These are phyloP conservation scores for Rhodosporidiobolus sp. DNA, from an alignment of 768 basidiomycete species.

Conservation along the genomic window DNA sequence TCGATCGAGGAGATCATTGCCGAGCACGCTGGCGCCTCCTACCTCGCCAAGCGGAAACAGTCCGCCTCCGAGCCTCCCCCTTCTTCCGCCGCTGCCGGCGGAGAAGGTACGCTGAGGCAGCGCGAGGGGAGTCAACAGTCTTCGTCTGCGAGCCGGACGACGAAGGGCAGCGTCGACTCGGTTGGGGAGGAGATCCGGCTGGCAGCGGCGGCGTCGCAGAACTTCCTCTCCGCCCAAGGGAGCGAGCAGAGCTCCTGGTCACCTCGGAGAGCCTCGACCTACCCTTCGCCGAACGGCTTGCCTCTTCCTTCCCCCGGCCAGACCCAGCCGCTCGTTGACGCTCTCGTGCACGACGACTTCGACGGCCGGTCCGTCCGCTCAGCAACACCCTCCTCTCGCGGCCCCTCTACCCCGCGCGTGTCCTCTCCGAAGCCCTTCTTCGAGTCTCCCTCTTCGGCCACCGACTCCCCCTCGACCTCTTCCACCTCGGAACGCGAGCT, in stretches of 20 bases:
- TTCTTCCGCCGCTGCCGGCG: not conserved
- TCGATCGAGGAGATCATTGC: slow-evolving; percentile 38
- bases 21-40: slow-evolving; percentile 15
- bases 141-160: not conserved
- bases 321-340: not conserved
- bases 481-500: slow-evolving; percentile 20
- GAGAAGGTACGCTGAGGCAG: not conserved
- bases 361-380: slow-evolving; percentile 8
- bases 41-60: too few species aligned
- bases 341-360: not conserved
- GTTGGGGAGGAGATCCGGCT: not conserved
- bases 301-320: too few species aligned
- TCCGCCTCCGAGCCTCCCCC: not conserved
- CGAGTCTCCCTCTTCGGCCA: not conserved
- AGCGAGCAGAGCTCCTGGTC: not conserved
- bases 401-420: not conserved
- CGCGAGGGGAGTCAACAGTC: not conserved
- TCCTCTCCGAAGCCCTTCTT: not conserved
- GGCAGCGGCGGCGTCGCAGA: not conserved
- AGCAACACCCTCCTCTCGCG: not conserved
- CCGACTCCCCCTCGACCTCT: not conserved
- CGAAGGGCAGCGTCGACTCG: slow-evolving; percentile 8
- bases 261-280: not conserved
- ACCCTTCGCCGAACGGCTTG: not conserved
- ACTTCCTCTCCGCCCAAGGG: too few species aligned